A percentile compares a stretch with the other conserved stretches of the same genome.
Conservation (phyloP, 208 protist species). For the Porcisia deanei region DNA sequence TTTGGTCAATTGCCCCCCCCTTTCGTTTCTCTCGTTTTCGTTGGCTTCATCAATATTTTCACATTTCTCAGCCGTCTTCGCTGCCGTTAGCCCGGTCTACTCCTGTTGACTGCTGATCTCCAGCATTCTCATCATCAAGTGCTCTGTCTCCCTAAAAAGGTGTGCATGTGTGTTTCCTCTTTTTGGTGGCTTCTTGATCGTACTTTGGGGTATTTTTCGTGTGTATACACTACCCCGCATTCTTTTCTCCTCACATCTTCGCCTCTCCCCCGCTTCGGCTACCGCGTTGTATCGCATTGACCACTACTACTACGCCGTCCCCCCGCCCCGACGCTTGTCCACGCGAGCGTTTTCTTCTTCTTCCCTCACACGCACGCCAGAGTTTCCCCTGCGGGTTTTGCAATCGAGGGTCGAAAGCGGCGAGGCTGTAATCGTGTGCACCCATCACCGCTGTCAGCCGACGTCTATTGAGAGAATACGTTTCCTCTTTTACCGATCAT, state of each 20-base stretch:
- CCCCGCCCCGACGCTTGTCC: not conserved
- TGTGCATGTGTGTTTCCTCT: not conserved
- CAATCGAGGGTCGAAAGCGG: not conserved
- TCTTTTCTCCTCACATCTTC: not conserved
- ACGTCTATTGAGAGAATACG: not conserved
- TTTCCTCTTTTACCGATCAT: not conserved
- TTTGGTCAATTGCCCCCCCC: slow-evolving; percentile 7
- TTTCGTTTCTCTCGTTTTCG: not conserved
- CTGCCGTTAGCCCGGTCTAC: not conserved
- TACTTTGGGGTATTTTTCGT: not conserved
- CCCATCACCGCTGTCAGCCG: no score
- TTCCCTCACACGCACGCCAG: not conserved
- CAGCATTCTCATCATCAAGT: not conserved
- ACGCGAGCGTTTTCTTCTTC: not conserved
- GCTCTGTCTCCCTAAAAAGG: not conserved
- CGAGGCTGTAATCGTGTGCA: not conserved
- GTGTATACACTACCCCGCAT: not conserved
- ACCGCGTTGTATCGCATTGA: slow-evolving; percentile 6
- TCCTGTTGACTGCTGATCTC: not conserved
- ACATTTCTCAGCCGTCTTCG: not conserved
- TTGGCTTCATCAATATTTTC: not conserved
- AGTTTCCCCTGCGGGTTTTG: not conserved
- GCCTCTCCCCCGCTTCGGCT: not conserved
- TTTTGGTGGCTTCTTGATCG: not conserved
- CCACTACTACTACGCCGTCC: not conserved